Base-by-base conservation (phyloP, 1,284 basidiomycete genomes). In the Tilletia walkeri region DNA sequence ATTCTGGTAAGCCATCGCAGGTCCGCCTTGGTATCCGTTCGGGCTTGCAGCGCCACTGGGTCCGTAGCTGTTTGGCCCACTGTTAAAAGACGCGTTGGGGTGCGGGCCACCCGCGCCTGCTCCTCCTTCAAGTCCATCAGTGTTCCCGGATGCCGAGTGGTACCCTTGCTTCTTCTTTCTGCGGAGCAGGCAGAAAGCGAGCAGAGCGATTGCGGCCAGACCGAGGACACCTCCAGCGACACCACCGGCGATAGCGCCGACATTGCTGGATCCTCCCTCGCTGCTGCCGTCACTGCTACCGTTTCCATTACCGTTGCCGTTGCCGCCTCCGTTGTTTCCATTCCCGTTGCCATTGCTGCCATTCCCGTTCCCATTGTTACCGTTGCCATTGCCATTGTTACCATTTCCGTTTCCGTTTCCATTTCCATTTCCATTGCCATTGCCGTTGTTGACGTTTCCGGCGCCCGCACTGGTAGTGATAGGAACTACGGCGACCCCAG, bases 181-280 rank as follows among this genome's bases (percentile, higher is more conserved):
- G n/a, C 47, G 39, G n/a, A 66, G 14, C n/a, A 74, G 39, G 68
- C 71, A 76, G 70, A 77, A 74, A n/a, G 67, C 69, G 36, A 74
- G 48, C 5, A 76, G 67, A 24, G 47, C 74, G 65, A 76, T 0
- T 41, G 65, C 48, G 65, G 48, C 47, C 14, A 77, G 67, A 16
- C 67, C 76, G 50, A 65, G 69, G 12, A 76, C 61, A 69, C 76
- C 76, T 45, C 76, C 76, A 18, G 67, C 76, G 4, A 76, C 74
- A 65, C 76, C 76, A 14, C 76, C 76, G 14, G 74, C 76, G 50
- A 77, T 76, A 24, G 76, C 74, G 56, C 76, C 74, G 34, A 72
- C 72, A 45, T 70, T 73, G 53, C 72, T 34, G 6, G 24, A 20
- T 39, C 38, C 16, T 38, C 63, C 38, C 9, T 30, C 36, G 50